Evolutionary conservation across 805 yeast species (phyloP).

Genomic region (Saccharomycopsis microspora): DNA sequence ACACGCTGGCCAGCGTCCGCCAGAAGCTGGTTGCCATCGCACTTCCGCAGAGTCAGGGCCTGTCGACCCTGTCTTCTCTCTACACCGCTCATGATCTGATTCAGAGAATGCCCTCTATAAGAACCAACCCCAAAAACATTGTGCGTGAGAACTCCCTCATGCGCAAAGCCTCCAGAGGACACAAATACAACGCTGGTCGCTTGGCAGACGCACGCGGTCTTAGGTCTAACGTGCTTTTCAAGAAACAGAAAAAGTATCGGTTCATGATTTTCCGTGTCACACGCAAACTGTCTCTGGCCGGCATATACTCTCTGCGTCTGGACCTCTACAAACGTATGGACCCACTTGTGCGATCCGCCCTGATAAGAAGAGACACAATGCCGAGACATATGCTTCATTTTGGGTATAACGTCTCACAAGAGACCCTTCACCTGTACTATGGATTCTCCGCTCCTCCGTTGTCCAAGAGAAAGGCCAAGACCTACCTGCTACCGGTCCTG

Average conservation of each 20-base stretch:
- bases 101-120: no score
- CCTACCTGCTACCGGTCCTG: background rate
- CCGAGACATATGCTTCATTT: slow-evolving; percentile 9
- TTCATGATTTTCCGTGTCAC: slow-evolving; percentile 3
- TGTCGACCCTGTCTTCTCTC: background rate
- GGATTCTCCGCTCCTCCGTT: background rate
- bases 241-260: slow-evolving; percentile 2
- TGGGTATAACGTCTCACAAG: slow-evolving; percentile 11
- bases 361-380: slow-evolving; percentile 2
- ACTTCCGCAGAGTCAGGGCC: background rate
- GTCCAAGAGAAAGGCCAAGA: background rate
- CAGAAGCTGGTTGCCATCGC: slow-evolving; percentile 12
- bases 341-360: background rate
- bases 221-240: background rate
- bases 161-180: background rate
- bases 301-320: background rate
- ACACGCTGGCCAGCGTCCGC: slow-evolving; percentile 13
- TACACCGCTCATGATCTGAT: background rate
- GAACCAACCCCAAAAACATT: background rate
- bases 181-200: background rate
- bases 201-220: background rate
- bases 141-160: background rate
- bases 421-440: slow-evolving; percentile 7
- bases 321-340: slow-evolving; percentile 1
- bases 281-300: background rate